These are phyloP conservation scores for Zoysia japonica DNA, from an alignment of 176 grass and related monocot species.

Conservation along the genomic window DNA sequence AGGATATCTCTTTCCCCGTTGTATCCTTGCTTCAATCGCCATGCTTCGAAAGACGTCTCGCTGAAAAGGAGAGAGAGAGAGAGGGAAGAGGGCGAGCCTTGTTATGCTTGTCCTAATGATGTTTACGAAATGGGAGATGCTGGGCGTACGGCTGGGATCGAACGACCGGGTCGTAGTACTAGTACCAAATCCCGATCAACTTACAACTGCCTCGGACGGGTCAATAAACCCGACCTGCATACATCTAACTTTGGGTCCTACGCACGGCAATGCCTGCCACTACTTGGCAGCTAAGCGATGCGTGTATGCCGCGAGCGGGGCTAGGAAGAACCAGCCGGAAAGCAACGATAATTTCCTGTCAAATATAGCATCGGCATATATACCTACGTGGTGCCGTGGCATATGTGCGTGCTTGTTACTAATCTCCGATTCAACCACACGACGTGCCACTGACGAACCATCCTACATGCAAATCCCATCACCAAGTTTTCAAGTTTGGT, in stretches of 20 bases:
- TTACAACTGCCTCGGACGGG: conserved; percentile 22
- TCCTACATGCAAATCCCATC: neutral
- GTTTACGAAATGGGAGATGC: neutral
- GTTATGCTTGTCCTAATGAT: conserved; percentile 24
- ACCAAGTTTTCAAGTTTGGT: conserved; percentile 21
- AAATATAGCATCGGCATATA: conserved; percentile 3
- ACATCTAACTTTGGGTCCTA: conserved; percentile 54
- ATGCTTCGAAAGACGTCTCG: neutral
- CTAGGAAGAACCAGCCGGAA: conserved; percentile 37
- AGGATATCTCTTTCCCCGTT: conserved; percentile 1
- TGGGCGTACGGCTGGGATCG: no score
- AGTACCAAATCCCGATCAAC: conserved; percentile 39
- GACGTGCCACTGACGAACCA: conserved; percentile 32
- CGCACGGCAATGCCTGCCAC: conserved; percentile 42
- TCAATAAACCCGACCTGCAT: conserved; percentile 43
- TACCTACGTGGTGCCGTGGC: neutral
- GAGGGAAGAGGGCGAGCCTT: no score
- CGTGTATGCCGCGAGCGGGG: conserved; percentile 6
- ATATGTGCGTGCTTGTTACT: conserved; percentile 17
- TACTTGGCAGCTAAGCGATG: conserved; percentile 50
- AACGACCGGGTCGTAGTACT: no score
- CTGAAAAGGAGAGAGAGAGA: no score
- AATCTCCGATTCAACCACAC: conserved; percentile 42
- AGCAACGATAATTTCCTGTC: conserved; percentile 33
- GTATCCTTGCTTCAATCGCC: conserved; percentile 52